Conservation (phyloP, 1,139 yeast genomes). For the Debaryomycetaceae sp. region DNA sequence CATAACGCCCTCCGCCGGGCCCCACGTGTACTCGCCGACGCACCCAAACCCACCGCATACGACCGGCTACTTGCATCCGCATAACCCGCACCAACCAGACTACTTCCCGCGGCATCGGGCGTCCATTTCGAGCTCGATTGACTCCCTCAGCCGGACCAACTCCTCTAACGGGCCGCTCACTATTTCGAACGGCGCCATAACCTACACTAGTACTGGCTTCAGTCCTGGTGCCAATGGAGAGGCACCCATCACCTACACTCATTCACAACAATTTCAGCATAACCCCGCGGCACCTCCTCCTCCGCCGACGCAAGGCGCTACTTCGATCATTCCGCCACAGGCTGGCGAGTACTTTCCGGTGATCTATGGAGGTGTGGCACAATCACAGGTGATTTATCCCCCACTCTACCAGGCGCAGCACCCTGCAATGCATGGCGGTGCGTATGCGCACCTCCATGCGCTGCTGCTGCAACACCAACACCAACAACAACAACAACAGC, state of each 20-base stretch:
- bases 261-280: conserved; percentile 1
- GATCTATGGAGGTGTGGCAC: conserved; percentile 7
- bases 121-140: conserved; percentile 6
- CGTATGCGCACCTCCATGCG: too few species aligned
- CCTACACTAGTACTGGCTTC: too few species aligned
- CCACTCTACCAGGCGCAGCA: conserved; percentile 7
- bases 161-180: conserved; percentile 7
- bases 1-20: conserved; percentile 2
- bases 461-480: conserved; percentile 3
- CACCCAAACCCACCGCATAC: too few species aligned
- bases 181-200: too few species aligned
- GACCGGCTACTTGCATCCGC: too few species aligned
- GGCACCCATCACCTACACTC: too few species aligned
- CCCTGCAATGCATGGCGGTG: conserved; percentile 9
- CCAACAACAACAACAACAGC: conserved; percentile 3
- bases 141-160: conserved; percentile 7
- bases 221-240: too few species aligned
- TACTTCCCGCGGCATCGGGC: conserved; percentile 6
- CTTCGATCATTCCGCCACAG: conserved; percentile 1
- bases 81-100: too few species aligned
- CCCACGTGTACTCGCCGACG: too few species aligned
- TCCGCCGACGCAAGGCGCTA: conserved; percentile 6
- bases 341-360: conserved; percentile 9
- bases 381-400: conserved; percentile 5
- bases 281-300: conserved; percentile 5